Base-by-base conservation (phyloP, 768 basidiomycete genomes). In the Cystobasidium onofrii region DNA sequence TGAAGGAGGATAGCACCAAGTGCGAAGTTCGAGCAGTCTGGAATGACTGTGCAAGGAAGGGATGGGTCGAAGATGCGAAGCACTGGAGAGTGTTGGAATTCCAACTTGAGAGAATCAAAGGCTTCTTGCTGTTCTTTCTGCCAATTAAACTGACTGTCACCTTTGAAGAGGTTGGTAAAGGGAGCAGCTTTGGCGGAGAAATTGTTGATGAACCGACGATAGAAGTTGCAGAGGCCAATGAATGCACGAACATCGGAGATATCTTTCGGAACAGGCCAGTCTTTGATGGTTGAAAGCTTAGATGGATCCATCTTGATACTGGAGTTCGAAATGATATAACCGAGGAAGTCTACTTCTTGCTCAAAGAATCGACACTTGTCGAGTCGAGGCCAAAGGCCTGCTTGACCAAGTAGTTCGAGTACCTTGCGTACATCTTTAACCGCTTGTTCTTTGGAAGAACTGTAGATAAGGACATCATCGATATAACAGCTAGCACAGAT, bases 401-500 rank as follows among this genome's bases (percentile, higher is more conserved):
- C 7, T 20, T 54, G 4, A 7, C 6, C 10, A 6, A 54, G 52
- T n/a, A 6, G 52, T 20, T 7, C n/a, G 6, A 54, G 27, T 6
- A 54, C 52, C n/a, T 54, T 6, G 20, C 52, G 20, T 10, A 54
- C 52, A 29, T 54, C 7, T 7, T 7, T 29, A 7, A 10, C 18
- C 4, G 6, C 7, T 10, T 54, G 6, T 29, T 54, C 52, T 6
- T 20, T 4, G 10, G 6, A 7, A 6, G 6, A 6, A 10, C 7
- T 7, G 52, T 7, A 54, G 52, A 54, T 54, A 20, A 54, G 52
- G 52, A 54, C 75, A 50, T 77, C 76, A 65, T 76, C 76, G 15
- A 77, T 60, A 76, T 85, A 85, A 43, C 85, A 81, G 27, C 84
- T 79, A 69, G 80, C 81, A 0, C 80, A 80, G n/a, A 82, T 73